A percentile compares a stretch with the other conserved stretches of the same genome.
phyloP scores from a whole-genome alignment of 441 rosid species.

The Populus hybrid region DNA sequence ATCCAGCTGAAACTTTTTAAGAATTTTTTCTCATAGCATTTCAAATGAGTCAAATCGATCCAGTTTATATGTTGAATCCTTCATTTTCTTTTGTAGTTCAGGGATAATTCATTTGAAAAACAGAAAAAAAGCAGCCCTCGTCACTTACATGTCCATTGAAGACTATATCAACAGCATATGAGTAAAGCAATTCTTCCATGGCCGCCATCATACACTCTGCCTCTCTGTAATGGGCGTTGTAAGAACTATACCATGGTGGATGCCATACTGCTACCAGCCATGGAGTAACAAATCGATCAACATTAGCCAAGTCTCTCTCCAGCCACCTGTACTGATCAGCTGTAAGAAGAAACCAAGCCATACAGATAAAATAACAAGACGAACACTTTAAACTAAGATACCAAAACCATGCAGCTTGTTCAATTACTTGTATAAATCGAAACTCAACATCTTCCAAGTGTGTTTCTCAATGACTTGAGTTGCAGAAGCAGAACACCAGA shows the following conservation, averaged over 20 bases:
- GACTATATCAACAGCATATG: conserved; percentile 45
- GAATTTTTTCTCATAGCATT: not conserved
- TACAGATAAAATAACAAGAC: not conserved
- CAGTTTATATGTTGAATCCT: not conserved
- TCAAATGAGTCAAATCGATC: not conserved
- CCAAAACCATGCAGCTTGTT: not conserved
- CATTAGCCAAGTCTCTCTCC: conserved; percentile 44
- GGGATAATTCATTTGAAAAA: not conserved
- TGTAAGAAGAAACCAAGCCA: conserved; percentile 18
- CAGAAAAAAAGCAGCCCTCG: not conserved
- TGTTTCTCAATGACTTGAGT: not conserved
- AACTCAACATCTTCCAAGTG: not conserved
- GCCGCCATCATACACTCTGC: conserved; percentile 67
- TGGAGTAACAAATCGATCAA: conserved; percentile 47
- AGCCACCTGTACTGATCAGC: conserved; percentile 59
- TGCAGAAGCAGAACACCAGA: not conserved
- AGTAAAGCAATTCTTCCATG: conserved; percentile 58
- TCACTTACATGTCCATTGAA: conserved; percentile 60
- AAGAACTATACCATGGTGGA: conserved; percentile 68
- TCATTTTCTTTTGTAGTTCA: not conserved
- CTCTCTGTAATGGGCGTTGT: conserved; percentile 58
- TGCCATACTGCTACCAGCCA: conserved; percentile 69
- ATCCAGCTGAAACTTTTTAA: not conserved
- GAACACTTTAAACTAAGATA: no score
- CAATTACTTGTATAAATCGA: not conserved